Conservation (phyloP, 2,329 filamentous ascomycete genomes). For the Paecilomyces dactylethromorphus region DNA sequence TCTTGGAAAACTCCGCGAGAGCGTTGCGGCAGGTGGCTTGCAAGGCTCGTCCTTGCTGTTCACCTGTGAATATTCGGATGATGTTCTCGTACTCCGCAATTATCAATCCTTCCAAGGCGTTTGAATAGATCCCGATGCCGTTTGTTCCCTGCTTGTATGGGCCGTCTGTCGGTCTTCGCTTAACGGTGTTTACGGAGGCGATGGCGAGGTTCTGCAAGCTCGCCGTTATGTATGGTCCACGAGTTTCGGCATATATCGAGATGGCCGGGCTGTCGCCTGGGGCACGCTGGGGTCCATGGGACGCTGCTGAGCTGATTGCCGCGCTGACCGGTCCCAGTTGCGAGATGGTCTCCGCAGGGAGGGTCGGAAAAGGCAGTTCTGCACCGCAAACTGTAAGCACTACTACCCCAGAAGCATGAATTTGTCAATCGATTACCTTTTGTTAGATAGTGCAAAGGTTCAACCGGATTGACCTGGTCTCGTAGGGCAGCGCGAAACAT, state of each 20-base stretch:
- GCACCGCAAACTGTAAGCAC: constrained; percentile 9
- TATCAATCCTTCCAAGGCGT: constrained; percentile 80
- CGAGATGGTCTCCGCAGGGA: constrained; percentile 70
- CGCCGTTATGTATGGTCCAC: constrained; percentile 76
- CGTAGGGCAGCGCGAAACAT: constrained; percentile 73
- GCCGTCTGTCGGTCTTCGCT: constrained; percentile 67
- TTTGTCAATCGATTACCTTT: constrained; percentile 54
- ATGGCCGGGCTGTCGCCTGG: constrained; percentile 63
- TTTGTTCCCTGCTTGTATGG: constrained; percentile 85
- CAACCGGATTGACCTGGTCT: constrained; percentile 72
- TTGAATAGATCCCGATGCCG: constrained; percentile 82
- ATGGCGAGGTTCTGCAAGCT: constrained; percentile 81
- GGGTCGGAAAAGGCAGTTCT: constrained; percentile 69
- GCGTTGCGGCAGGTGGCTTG: constrained; percentile 71
- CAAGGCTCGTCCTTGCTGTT: constrained; percentile 77
- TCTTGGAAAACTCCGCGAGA: constrained; percentile 75
- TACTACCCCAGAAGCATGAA: constrained; percentile 3
- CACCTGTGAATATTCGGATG: constrained; percentile 73
- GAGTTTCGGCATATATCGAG: constrained; percentile 76
- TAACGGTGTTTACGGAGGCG: constrained; percentile 76
- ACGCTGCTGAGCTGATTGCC: constrained; percentile 60
- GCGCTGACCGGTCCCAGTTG: constrained; percentile 72
- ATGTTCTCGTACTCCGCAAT: constrained; percentile 87
- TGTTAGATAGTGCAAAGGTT: constrained; percentile 87
- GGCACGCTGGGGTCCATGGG: constrained; percentile 43